Conservation (phyloP, 2,329 filamentous ascomycete species). For the Aspergillus proliferans region DNA sequence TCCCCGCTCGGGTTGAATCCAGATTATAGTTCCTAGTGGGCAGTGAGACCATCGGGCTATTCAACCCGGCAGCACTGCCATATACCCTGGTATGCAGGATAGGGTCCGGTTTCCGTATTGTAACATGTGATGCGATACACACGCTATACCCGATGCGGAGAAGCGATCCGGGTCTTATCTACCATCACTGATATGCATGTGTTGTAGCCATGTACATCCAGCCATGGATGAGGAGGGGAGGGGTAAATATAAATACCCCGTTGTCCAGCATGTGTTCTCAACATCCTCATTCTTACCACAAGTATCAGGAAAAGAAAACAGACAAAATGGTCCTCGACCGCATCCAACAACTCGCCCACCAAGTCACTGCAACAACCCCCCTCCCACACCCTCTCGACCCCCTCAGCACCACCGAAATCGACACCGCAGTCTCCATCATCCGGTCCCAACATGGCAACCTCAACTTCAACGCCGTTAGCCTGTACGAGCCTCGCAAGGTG, state of each 20-base stretch:
- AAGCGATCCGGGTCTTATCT: slow-evolving; percentile 48
- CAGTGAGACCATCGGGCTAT: background rate
- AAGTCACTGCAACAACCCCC: slow-evolving; percentile 51
- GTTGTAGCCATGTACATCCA: background rate
- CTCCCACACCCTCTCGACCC: slow-evolving; percentile 72
- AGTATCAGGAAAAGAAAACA: background rate
- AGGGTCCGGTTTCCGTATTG: slow-evolving; percentile 17
- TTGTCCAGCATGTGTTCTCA: background rate
- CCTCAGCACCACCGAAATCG: slow-evolving; percentile 66
- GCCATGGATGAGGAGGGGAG: background rate
- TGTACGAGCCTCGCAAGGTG: slow-evolving; percentile 78
- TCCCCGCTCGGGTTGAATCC: too few relatives aligned
- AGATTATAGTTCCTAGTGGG: too few relatives aligned
- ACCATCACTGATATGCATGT: slow-evolving; percentile 5
- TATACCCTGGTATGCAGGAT: slow-evolving; percentile 1
- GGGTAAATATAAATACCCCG: slow-evolving; percentile 1
- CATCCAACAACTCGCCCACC: slow-evolving; percentile 57
- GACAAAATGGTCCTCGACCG: slow-evolving; percentile 54
- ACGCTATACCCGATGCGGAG: slow-evolving; percentile 49
- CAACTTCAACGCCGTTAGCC: slow-evolving; percentile 78
- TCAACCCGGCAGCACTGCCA: background rate
- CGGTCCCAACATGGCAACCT: slow-evolving; percentile 64
- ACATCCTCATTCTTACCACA: background rate
- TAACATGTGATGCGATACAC: slow-evolving; percentile 1
- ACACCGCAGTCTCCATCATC: slow-evolving; percentile 61